Evolutionary conservation across 2,329 filamentous ascomycete genomes (phyloP), one percentile per base, ranked within the genome.

Genomic region (Neofusicoccum sp.): DNA sequence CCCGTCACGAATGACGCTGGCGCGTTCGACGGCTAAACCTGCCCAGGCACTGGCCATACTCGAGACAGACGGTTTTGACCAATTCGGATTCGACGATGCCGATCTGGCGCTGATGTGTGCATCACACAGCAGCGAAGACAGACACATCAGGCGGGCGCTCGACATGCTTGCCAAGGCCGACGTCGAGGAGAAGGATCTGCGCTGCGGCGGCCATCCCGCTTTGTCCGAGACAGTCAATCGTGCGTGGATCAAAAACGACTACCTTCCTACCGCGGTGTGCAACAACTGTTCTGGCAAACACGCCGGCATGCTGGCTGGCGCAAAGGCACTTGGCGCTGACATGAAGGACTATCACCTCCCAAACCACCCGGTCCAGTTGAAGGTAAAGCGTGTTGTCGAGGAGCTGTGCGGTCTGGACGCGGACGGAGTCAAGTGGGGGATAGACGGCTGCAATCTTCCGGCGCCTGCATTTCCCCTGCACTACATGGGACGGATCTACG

Each of bases 261-360:
- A 76, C 48, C 68, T 63, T 0, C 80, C 80, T 0, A 78, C 75
- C 0, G 70, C 70, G 0, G 68, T 81, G 0, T 76, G 72, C 54
- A 83, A 78, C 58, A 82, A 82, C 63, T 83, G 80, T 64, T 82
- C 80, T 0, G 81, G 80, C 1, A 83, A 83, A 44, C 80, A 83
- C 65, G 77, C 72, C 3, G 80, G 77, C 1, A 83, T 83, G 79
- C 67, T 83, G 28, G 80, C 76, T 0, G 81, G 76, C 1, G 73
- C 80, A 0, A 73, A 70, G 33, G 74, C 76, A 0, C 56, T 83
- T 0, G 76, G 73, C 0, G 75, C 69, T 64, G 34, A 39, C 2
- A 3, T 9, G 33, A 33, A 71, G 0, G 64, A 65, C 0, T 75
- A 80, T 63, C 77, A 77, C 0, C 71, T 82, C 22, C 41, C 49